Percentiles rank a stretch among this genome's conserved stretches.
phyloP scores from a whole-genome alignment of 257 asterid genomes.

The Nicotiana noctiflora region DNA sequence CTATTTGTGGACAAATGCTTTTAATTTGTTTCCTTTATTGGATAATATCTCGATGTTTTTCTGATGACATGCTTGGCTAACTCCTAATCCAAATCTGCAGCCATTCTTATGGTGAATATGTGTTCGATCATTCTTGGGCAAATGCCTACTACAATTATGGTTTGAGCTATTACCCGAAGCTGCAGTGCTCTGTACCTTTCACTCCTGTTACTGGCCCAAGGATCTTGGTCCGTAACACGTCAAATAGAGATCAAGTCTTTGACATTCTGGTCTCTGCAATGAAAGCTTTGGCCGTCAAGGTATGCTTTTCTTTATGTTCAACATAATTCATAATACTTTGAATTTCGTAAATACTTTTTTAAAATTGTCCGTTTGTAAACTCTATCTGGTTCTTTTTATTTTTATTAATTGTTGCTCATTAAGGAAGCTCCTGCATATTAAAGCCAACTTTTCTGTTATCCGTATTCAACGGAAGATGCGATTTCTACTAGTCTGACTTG shows the following conservation, averaged over 20 bases:
- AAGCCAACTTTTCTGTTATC: not conserved
- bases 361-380: not conserved
- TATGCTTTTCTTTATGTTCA: constrained; percentile 15
- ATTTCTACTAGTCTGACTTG: not conserved
- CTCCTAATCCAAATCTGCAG: constrained; percentile 41
- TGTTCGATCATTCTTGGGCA: constrained; percentile 98
- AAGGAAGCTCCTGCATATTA: not conserved
- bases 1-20: not conserved
- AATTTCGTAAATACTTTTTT: not conserved
- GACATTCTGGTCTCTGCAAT: constrained; percentile 80
- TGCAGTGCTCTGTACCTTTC: constrained; percentile 87
- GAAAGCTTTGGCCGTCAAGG: constrained; percentile 75
- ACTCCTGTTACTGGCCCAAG: constrained; percentile 95
- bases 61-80: not conserved
- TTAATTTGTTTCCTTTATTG: not conserved
- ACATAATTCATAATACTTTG: not conserved
- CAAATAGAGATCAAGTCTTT: constrained; percentile 63
- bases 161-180: constrained; percentile 85
- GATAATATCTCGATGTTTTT: not conserved
- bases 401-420: not conserved
- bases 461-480: not conserved
- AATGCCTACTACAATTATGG: constrained; percentile 86
- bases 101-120: constrained; percentile 98
- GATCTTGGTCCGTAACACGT: constrained; percentile 75
- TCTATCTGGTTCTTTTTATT: not conserved